Evolutionary conservation across 192 early-diverging fungal species (phyloP), one percentile per base, ranked within the genome.

Genomic region (Gaertneriomyces semiglobifer): DNA sequence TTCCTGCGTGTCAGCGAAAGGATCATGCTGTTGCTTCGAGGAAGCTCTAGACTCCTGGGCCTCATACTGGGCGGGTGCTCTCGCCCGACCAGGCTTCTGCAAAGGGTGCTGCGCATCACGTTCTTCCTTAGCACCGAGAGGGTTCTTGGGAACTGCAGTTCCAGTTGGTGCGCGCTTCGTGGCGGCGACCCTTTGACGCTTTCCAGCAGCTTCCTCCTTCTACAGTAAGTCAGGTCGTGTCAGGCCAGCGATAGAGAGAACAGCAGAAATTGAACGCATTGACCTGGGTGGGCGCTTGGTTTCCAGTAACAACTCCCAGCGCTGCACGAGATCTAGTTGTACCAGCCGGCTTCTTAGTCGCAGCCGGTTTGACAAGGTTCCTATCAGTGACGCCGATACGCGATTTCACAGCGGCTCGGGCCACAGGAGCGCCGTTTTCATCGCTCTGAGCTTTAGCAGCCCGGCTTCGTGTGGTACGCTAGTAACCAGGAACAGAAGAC

Each of bases 391-490:
- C n/a, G 14, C 10, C 12, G 14, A 4, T 12, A 6, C 44, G 39
- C n/a, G 41, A 33, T 12, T 61, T 61, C n/a, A 44, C 42, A 14
- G 14, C 59, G 14, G 59, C 59, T 44, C 59, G 39, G n/a, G 59
- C n/a, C n/a, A n/a, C 44, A 20, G 59, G 59, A 40, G 38, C 59
- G 25, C 16, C 44, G 42, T 61, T 61, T 45, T 61, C 59, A 61
- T 61, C 59, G 20, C 14, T 38, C 38, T 61, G 39, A n/a, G 44
- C n/a, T 33, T 33, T 25, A 40, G 59, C 59, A 11, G 38, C 20
- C 39, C 59, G 38, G 59, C 42, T 61, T 11, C 59, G 59, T 12
- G 59, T 61, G 42, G 42, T 44, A 44, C 59, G 59, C 59, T 61
- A 44, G 41, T 44, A 12, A 14, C 6, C 40, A 45, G 44, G 6